These are phyloP conservation scores for Glaciozyma martinii DNA, from an alignment of 768 basidiomycete genomes.

Conservation along the genomic window DNA sequence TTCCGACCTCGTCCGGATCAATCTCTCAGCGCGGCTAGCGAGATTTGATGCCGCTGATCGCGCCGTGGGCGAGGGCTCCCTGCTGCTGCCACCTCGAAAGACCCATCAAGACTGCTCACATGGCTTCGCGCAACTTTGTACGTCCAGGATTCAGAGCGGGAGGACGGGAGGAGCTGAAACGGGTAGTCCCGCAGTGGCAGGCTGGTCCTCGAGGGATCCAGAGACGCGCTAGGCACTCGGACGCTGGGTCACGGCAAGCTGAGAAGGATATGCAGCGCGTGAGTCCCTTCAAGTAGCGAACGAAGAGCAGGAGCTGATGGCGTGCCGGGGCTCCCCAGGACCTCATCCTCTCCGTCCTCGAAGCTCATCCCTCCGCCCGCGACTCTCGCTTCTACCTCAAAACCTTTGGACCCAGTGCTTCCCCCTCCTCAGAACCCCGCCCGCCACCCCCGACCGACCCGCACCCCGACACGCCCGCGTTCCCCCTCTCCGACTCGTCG, in stretches of 20 bases:
- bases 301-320: not conserved
- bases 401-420: constrained; percentile 69
- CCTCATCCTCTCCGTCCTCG: constrained; percentile 88
- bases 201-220: too few relatives aligned
- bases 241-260: not conserved
- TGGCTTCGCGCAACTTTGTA: too few relatives aligned
- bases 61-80: too few relatives aligned
- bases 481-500: constrained; percentile 37
- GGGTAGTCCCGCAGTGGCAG: too few relatives aligned
- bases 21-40: too few relatives aligned
- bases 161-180: too few relatives aligned
- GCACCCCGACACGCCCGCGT: constrained; percentile 32
- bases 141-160: too few relatives aligned
- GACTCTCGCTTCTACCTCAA: constrained; percentile 85
- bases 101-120: too few relatives aligned
- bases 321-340: constrained; percentile 54
- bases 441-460: constrained; percentile 8
- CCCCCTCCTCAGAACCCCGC: constrained; percentile 34
- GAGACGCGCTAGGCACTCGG: too few relatives aligned
- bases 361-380: constrained; percentile 80
- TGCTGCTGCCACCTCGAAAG: too few relatives aligned
- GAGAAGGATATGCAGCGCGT: constrained; percentile 27
- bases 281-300: not conserved
- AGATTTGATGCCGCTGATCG: too few relatives aligned
- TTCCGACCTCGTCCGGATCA: too few relatives aligned